These are phyloP conservation scores for Plasmodium coatneyi DNA, from an alignment of 169 alveolate genomes.

Conservation along the genomic window DNA sequence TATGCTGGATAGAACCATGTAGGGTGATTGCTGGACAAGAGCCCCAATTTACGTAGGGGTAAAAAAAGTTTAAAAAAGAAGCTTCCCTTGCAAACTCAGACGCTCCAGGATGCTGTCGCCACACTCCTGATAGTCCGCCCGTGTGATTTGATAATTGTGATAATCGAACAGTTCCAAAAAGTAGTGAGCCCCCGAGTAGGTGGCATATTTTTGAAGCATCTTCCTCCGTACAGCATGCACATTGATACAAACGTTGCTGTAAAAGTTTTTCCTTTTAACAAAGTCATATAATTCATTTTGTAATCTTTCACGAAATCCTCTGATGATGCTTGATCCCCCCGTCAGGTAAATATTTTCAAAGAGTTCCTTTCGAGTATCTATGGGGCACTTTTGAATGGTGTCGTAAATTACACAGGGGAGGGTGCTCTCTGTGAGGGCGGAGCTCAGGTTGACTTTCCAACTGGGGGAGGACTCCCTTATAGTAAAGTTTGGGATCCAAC, in stretches of 20 bases:
- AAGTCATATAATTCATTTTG: slow-evolving; percentile 59
- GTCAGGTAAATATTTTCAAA: slow-evolving; percentile 42
- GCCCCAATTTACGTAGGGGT: not conserved
- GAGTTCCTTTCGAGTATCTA: slow-evolving; percentile 50
- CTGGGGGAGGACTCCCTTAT: not conserved
- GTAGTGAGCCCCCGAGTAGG: slow-evolving; percentile 57
- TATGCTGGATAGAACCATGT: not conserved
- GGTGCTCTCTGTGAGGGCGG: slow-evolving; percentile 12
- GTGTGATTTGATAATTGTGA: slow-evolving; percentile 35
- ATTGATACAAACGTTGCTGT: slow-evolving; percentile 15
- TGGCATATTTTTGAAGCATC: slow-evolving; percentile 55
- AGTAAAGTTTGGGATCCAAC: not conserved
- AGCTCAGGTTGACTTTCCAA: slow-evolving; percentile 1
- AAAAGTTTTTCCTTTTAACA: slow-evolving; percentile 30
- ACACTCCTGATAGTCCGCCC: slow-evolving; percentile 41
- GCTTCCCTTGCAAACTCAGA: slow-evolving; percentile 58
- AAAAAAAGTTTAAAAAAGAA: not conserved
- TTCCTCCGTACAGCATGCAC: slow-evolving; percentile 46
- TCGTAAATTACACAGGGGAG: slow-evolving; percentile 44
- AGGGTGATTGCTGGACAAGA: not conserved
- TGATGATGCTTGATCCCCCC: slow-evolving; percentile 67
- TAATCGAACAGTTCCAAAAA: slow-evolving; percentile 60
- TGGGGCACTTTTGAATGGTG: slow-evolving; percentile 69
- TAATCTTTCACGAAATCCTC: slow-evolving; percentile 67
- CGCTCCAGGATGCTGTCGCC: slow-evolving; percentile 53